phyloP scores from a whole-genome alignment of 129 eudicot genomes.

The Chrysanthemum makinoi region DNA sequence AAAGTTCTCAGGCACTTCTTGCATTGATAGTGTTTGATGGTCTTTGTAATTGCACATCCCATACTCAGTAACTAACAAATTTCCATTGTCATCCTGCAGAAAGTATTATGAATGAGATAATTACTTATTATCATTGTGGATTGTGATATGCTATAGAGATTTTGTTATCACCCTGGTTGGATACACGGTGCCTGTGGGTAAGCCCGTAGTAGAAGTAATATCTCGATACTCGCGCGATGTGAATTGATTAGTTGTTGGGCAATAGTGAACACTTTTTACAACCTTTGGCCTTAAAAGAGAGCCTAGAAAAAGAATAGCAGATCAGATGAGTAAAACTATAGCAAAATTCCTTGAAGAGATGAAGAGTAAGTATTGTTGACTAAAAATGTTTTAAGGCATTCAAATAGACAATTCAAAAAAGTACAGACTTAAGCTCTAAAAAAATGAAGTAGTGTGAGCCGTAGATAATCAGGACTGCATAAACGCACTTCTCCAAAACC shows the following conservation, averaged over 20 bases:
- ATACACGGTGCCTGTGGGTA: slow-evolving; percentile 97
- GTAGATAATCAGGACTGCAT: too few species aligned
- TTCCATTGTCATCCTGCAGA: slow-evolving; percentile 87
- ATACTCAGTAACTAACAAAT: slow-evolving; percentile 84
- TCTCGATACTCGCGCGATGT: slow-evolving; percentile 92
- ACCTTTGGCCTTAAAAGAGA: slow-evolving; percentile 99
- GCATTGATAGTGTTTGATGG: slow-evolving; percentile 96
- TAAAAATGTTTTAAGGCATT: too few species aligned
- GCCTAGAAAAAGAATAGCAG: slow-evolving; percentile 43
- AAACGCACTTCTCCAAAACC: too few species aligned
- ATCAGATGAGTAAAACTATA: background rate
- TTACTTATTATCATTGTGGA: background rate
- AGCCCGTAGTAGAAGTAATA: slow-evolving; percentile 85
- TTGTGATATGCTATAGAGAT: background rate
- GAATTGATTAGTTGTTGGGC: slow-evolving; percentile 73
- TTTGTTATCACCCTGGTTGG: slow-evolving; percentile 69
- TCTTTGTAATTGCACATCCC: slow-evolving; percentile 93
- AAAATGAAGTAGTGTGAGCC: background rate
- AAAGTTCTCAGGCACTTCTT: slow-evolving; percentile 96
- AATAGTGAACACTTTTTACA: slow-evolving; percentile 98
- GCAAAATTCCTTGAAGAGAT: background rate
- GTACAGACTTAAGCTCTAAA: background rate
- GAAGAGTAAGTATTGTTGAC: too few species aligned
- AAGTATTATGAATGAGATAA: slow-evolving; percentile 13
- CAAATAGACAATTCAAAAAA: too few species aligned